Percentiles rank a stretch among this genome's conserved stretches.
Evolutionary conservation across 257 asterid genomes (phyloP).

Genomic region (Lycium barbarum): DNA sequence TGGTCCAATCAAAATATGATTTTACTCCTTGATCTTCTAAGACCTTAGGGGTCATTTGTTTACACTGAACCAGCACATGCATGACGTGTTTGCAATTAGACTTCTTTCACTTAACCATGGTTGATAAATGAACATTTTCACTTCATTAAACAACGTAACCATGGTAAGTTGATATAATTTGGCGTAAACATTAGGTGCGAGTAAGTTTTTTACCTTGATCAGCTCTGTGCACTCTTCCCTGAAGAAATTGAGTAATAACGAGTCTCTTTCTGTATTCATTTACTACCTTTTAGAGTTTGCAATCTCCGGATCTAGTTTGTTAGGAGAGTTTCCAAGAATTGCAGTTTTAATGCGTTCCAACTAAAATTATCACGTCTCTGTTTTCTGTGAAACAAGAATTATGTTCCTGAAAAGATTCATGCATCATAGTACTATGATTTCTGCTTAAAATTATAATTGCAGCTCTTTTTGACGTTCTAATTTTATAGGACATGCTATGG

Average conservation of each 20-base stretch:
- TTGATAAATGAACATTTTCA: too few species aligned
- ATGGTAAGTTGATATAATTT: neutral
- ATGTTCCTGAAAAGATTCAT: too few species aligned
- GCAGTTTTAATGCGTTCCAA: neutral
- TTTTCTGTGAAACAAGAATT: too few species aligned
- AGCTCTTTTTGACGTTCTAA: constrained; percentile 27
- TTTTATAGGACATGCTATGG: neutral
- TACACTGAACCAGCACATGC: too few species aligned
- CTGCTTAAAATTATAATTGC: neutral
- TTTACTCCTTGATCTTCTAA: neutral
- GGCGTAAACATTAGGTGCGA: neutral
- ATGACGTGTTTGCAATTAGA: neutral
- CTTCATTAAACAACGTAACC: too few species aligned
- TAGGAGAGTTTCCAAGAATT: neutral
- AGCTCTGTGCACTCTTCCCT: neutral
- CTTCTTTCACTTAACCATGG: too few species aligned
- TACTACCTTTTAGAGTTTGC: neutral
- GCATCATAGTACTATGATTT: too few species aligned
- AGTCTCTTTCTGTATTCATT: neutral
- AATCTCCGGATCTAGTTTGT: neutral
- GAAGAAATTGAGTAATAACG: neutral
- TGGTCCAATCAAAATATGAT: neutral
- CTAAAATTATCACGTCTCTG: neutral
- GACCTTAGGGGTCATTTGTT: neutral
- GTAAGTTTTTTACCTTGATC: neutral